phyloP scores from a whole-genome alignment of 768 basidiomycete species.

The Chiua virens region DNA sequence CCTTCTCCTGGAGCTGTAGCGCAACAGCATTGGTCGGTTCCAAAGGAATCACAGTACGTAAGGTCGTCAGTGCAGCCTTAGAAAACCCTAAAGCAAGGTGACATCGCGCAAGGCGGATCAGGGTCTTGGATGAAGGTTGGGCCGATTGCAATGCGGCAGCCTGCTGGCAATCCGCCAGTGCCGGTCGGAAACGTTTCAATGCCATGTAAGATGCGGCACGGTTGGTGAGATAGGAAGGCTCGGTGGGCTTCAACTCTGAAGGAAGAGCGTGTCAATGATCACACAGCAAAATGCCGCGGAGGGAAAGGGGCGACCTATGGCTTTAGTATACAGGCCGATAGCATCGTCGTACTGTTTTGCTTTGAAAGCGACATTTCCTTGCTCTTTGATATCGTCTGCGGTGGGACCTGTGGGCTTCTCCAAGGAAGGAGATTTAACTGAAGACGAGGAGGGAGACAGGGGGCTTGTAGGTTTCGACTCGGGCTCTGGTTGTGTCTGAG shows the following conservation, averaged over 20 bases:
- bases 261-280: slow-evolving; percentile 3
- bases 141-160: slow-evolving; percentile 65
- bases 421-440: slow-evolving; percentile 6
- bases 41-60: slow-evolving; percentile 57
- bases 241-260: slow-evolving; percentile 56
- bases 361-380: slow-evolving; percentile 77
- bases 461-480: slow-evolving; percentile 16
- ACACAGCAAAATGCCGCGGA: slow-evolving; percentile 21
- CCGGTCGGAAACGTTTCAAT: slow-evolving; percentile 70
- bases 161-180: slow-evolving; percentile 76
- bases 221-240: slow-evolving; percentile 81
- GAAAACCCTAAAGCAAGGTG: slow-evolving; percentile 78
- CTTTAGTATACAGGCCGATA: slow-evolving; percentile 72
- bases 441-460: slow-evolving; percentile 14
- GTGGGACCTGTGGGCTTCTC: slow-evolving; percentile 35
- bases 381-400: slow-evolving; percentile 64
- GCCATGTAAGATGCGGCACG: slow-evolving; percentile 86
- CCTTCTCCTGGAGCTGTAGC: slow-evolving; percentile 58
- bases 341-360: slow-evolving; percentile 62
- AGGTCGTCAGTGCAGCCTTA: slow-evolving; percentile 62
- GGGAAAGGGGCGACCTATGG: slow-evolving; percentile 52
- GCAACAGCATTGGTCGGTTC: slow-evolving; percentile 65
- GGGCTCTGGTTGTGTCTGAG: slow-evolving; percentile 8
- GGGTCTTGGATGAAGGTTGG: slow-evolving; percentile 69
- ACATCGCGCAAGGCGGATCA: slow-evolving; percentile 80